These are phyloP conservation scores for Elymus sibiricus DNA, from an alignment of 176 grass and related monocot species.

Conservation along the genomic window DNA sequence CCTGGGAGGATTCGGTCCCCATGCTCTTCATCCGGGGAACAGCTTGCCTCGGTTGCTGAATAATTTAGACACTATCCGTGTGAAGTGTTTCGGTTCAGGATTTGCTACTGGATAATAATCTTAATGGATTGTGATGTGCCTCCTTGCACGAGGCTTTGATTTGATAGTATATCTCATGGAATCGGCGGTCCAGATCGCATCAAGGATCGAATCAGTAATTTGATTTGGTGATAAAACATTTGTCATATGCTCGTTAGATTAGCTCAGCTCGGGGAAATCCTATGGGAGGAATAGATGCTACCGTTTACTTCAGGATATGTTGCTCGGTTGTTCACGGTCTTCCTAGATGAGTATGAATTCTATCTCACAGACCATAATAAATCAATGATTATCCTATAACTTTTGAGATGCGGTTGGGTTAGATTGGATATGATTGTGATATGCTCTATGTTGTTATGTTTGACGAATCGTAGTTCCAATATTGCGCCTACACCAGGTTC, in stretches of 20 bases:
- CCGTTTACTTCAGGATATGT: neutral
- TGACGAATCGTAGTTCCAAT: neutral
- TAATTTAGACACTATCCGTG: conserved; percentile 6
- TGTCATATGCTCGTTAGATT: neutral
- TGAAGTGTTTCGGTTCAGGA: neutral
- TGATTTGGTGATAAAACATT: neutral
- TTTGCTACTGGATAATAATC: neutral
- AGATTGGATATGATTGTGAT: neutral
- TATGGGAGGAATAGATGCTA: neutral
- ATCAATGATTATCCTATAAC: neutral
- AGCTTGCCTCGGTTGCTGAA: neutral
- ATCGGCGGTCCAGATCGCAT: too few species aligned
- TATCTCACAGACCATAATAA: neutral
- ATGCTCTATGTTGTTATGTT: neutral
- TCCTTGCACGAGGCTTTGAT: neutral
- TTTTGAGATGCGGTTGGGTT: neutral
- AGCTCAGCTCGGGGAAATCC: neutral
- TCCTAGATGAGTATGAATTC: neutral
- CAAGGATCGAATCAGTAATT: too few species aligned
- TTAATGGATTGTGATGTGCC: neutral
- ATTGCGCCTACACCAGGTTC: too few species aligned
- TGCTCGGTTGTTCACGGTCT: neutral
- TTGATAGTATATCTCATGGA: neutral
- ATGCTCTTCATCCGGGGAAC: neutral
- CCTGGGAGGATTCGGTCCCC: neutral